Evolutionary conservation across 805 yeast species (phyloP).

Genomic region (Starmerella sirachaensis): DNA sequence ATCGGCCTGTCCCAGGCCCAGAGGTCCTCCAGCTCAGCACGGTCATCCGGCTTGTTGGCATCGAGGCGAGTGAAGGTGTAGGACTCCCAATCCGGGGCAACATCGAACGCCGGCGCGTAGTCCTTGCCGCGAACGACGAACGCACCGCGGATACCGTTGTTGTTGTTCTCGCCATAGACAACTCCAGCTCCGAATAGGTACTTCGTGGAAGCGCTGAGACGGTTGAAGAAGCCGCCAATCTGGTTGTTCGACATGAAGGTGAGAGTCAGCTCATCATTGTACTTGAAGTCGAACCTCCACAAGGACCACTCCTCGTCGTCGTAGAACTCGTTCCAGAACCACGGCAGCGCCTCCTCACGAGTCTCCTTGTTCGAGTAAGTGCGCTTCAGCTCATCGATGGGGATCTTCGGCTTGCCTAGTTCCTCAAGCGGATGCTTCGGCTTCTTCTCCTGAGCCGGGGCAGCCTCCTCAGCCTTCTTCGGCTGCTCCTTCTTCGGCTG

Average conservation of each 20-base stretch:
- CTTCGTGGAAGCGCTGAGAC: slow-evolving; percentile 83
- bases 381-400: slow-evolving; percentile 92
- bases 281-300: slow-evolving; percentile 92
- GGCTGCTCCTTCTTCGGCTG: slow-evolving; percentile 32
- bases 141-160: slow-evolving; percentile 94
- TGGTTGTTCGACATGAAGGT: slow-evolving; percentile 98
- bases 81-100: slow-evolving; percentile 99
- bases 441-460: slow-evolving; percentile 39
- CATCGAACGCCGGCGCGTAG: slow-evolving; percentile 79
- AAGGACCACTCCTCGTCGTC: slow-evolving; percentile 88
- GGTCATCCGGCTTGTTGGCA: slow-evolving; percentile 61
- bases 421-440: slow-evolving; percentile 84
- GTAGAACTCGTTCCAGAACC: slow-evolving; percentile 89
- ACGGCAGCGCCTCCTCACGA: slow-evolving; percentile 85
- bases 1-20: slow-evolving; percentile 99
- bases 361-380: slow-evolving; percentile 94
- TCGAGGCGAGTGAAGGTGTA: slow-evolving; percentile 76
- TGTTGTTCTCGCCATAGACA: slow-evolving; percentile 97
- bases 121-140: slow-evolving; percentile 95
- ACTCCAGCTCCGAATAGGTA: slow-evolving; percentile 87
- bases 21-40: slow-evolving; percentile 73
- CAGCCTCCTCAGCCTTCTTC: slow-evolving; percentile 30
- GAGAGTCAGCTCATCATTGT: slow-evolving; percentile 93
- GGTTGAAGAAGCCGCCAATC: slow-evolving; percentile 95
- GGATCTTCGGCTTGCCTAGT: slow-evolving; percentile 51